Conservation (phyloP, 2,329 filamentous ascomycete species). For the Dactylellina parvicollis region DNA sequence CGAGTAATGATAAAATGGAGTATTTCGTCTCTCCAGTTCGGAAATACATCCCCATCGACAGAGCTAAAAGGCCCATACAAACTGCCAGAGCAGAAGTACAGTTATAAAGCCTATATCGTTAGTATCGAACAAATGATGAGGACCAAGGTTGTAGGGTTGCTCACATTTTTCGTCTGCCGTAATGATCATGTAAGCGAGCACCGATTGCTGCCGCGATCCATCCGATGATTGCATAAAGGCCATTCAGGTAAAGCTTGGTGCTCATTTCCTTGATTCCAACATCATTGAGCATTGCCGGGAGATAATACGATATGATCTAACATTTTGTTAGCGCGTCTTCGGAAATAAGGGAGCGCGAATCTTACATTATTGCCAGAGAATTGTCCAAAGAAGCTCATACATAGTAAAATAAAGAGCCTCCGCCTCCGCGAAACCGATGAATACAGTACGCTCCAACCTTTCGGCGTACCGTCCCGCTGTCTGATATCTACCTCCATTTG, state of each 20-base stretch:
- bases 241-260: conserved; percentile 63
- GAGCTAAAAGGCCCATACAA: conserved; percentile 61
- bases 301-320: conserved; percentile 59
- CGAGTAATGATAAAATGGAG: conserved; percentile 62
- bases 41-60: conserved; percentile 60
- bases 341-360: conserved; percentile 57
- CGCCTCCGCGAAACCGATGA: conserved; percentile 59
- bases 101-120: conserved; percentile 57
- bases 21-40: conserved; percentile 58
- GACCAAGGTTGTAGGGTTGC: not conserved
- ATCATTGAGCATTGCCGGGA: conserved; percentile 63
- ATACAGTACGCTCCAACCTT: conserved; percentile 56
- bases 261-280: conserved; percentile 62
- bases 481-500: conserved; percentile 40
- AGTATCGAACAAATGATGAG: not conserved
- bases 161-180: conserved; percentile 62
- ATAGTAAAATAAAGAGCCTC: conserved; percentile 64
- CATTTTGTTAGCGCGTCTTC: not conserved
- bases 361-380: conserved; percentile 64
- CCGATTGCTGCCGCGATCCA: conserved; percentile 62
- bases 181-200: conserved; percentile 62
- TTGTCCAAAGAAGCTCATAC: conserved; percentile 67
- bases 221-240: conserved; percentile 64
- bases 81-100: conserved; percentile 60
- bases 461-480: conserved; percentile 24